Evolutionary conservation across 139 green algal genomes (phyloP).

Genomic region (Closterium sp.): DNA sequence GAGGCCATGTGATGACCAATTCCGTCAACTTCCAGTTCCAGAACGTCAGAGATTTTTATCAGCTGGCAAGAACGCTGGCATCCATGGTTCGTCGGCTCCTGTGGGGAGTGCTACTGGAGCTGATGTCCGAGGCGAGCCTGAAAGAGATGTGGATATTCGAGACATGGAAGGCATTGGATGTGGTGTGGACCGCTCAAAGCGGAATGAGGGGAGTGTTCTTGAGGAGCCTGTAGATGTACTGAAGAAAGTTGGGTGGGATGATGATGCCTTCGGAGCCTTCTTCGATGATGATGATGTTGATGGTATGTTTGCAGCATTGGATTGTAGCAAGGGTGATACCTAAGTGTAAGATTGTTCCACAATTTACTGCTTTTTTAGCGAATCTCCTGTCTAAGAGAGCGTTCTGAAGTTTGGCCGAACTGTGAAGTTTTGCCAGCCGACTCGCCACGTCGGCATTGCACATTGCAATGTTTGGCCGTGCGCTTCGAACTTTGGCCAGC

Average conservation of each 20-base stretch:
- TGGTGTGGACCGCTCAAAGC: background rate
- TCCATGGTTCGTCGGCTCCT: background rate
- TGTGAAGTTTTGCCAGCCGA: too few relatives aligned
- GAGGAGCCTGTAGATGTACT: background rate
- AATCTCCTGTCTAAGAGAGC: too few relatives aligned
- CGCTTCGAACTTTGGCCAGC: too few relatives aligned
- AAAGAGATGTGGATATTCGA: background rate
- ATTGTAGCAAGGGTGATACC: too few relatives aligned
- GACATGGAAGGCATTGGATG: background rate
- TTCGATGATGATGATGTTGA: background rate
- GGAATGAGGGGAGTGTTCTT: background rate
- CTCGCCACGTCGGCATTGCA: too few relatives aligned
- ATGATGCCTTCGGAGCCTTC: background rate
- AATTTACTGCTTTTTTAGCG: too few relatives aligned
- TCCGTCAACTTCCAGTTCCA: background rate
- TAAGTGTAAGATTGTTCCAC: too few relatives aligned
- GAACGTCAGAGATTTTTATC: background rate
- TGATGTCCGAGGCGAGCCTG: background rate
- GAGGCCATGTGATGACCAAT: background rate
- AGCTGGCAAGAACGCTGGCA: background rate
- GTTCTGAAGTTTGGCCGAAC: too few relatives aligned
- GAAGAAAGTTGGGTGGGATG: background rate
- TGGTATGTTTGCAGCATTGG: background rate
- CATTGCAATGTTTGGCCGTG: too few relatives aligned
- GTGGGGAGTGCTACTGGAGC: background rate